Evolutionary conservation across 805 yeast species (phyloP), one percentile per base, ranked within the genome.

Genomic region (Nakazawaea laoshanensis): DNA sequence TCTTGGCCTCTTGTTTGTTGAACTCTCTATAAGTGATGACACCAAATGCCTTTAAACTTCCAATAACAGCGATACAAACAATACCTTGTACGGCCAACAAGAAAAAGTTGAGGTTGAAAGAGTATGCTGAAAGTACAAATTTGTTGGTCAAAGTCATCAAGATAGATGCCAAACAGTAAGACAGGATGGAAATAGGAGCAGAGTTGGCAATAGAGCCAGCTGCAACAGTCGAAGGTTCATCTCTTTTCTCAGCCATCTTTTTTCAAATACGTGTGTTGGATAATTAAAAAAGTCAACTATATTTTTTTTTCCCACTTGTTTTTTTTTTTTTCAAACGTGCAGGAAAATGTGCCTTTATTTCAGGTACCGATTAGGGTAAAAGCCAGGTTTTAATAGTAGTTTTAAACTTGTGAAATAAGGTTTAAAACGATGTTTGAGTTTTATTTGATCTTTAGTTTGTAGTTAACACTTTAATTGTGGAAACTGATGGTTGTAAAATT

Each of bases 141-240:
- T 92, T 92, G 71, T 92, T 92, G 40, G 97, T 88, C 41, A 88
- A 87, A 19, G 98, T 92, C 98, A 92, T 92, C 55, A 92, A 64
- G 46, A 92, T 92, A 16, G 98, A 92, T 15, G 98, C 84, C 35
- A 70, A 67, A 70, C 99, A 92, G 74, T 92, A 92, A 23, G 82
- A 70, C 38, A 78, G 52, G 47, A 84, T 83, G 31, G 94, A 81
- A 38, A 82, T 50, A 8, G 79, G 78, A 7, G 74, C 78, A 10
- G 74, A 67, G 52, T 72, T 73, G 40, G 67, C 69, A 14, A 58
- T 21, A 19, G 44, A 43, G 7, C 43, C 27, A n/a, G 25, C 22
- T 5, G 22, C 8, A 11, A 12, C 20, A 17, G 22, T 27, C 12
- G 30, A 5, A 19, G 12, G 18, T 15, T 34, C 37, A 10, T 34